Evolutionary conservation across 495 filamentous ascomycete genomes (phyloP).

Genomic region (Elasticomyces elasticus): DNA sequence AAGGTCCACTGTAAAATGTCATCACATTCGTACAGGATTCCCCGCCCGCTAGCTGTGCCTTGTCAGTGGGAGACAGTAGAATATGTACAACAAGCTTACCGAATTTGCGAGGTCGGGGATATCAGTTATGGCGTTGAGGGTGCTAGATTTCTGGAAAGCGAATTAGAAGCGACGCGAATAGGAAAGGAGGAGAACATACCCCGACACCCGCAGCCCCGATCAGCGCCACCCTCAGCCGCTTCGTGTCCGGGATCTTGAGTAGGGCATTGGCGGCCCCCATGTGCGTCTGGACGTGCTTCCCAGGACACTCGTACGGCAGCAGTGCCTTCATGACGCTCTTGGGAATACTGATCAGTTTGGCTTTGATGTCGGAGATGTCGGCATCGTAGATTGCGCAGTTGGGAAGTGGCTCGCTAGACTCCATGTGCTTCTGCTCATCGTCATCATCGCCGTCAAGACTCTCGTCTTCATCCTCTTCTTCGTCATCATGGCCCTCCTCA

Average conservation of each 20-base stretch:
- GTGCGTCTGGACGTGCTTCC: background rate
- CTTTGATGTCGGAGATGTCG: background rate
- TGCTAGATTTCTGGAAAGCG: slow-evolving; percentile 8
- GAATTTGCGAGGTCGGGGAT: slow-evolving; percentile 11
- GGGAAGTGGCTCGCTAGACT: slow-evolving; percentile 3
- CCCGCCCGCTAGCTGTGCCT: slow-evolving; percentile 1
- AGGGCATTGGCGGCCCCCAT: background rate
- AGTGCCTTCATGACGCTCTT: background rate
- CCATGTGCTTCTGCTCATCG: background rate
- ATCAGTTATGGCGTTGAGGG: slow-evolving; percentile 9
- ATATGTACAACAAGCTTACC: slow-evolving; percentile 1
- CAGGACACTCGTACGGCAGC: background rate
- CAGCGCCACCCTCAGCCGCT: slow-evolving; percentile 8
- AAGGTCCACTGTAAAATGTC: slow-evolving; percentile 2
- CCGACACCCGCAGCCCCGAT: slow-evolving; percentile 10
- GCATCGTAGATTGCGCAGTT: slow-evolving; percentile 6
- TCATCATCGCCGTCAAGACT: background rate
- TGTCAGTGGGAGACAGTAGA: background rate
- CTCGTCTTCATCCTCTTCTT: background rate
- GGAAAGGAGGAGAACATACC: background rate
- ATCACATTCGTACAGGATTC: slow-evolving; percentile 8
- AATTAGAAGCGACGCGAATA: background rate
- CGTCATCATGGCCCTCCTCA: background rate
- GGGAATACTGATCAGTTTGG: background rate
- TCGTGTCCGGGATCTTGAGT: background rate